Evolutionary conservation across 225 moss, liverwort and hornwort species (phyloP), one percentile per base, ranked within the genome.

Genomic region (Pleurozium schreberi): DNA sequence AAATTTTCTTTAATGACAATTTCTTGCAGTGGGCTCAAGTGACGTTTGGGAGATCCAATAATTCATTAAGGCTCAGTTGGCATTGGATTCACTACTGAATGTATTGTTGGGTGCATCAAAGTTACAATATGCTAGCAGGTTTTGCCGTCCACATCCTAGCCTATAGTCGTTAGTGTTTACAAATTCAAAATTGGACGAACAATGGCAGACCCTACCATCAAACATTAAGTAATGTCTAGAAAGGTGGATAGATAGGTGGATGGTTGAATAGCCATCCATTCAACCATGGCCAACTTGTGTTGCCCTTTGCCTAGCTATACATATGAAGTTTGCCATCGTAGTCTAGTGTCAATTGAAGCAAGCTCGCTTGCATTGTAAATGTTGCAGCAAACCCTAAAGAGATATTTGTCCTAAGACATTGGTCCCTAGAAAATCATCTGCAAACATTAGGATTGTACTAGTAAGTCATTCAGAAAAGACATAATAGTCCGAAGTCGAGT

Each of bases 391-490:
- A 6, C 7, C 27, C 58, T 28, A 58, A 4, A 40, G 58, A 11
- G 79, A 79, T 7, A 8, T 79, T 58, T 28, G 0, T 18, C 58
- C 18, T n/a, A 18, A 79, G 17, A 0, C 10, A 18, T 0, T 55
- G 38, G 16, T 79, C 18, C 79, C 58, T 40, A 6, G 27, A 79
- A 79, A 28, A 4, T 1, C 40, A 40, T 40, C 58, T 8, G 2
- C 18, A 18, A 8, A 28, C 18, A 12, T 79, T 58, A 79, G 28
- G 18, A 18, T 79, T 79, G 79, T 5, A 40, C 2, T 27, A 40
- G n/a, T 11, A 11, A 79, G 58, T 40, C 5, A 0, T 16, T 3
- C n/a, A 1, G 1, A 6, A 4, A 6, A 10, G 0, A 0, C 0
- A 10, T 10, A 38, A 6, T 55, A 25, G 25, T 77, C 9, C 2